These are phyloP conservation scores for Lactarius indigo DNA, from an alignment of 768 basidiomycete genomes.

Conservation along the genomic window DNA sequence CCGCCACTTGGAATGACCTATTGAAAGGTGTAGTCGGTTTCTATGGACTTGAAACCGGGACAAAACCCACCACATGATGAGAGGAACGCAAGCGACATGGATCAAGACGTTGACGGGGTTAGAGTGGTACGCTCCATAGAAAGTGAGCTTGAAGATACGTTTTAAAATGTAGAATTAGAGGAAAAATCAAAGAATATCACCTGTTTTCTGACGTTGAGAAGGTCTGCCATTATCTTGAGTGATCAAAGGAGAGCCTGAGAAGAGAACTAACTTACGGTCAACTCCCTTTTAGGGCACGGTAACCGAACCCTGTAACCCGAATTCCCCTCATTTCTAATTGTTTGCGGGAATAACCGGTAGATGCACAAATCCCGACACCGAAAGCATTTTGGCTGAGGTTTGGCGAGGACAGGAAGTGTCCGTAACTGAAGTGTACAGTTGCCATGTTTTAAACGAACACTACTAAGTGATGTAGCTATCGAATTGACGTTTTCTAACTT, in stretches of 20 bases:
- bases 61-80: slow-evolving; percentile 66
- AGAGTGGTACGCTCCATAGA: slow-evolving; percentile 91
- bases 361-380: neutral
- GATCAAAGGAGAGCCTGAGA: neutral
- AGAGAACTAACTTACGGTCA: too few species aligned
- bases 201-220: slow-evolving; percentile 72
- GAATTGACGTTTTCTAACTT: too few species aligned
- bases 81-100: slow-evolving; percentile 82
- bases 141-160: slow-evolving; percentile 57
- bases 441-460: too few species aligned
- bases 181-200: slow-evolving; percentile 33
- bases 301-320: too few species aligned
- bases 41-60: neutral
- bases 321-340: too few species aligned
- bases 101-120: slow-evolving; percentile 80
- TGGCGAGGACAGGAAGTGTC: too few species aligned
- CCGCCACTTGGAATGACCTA: slow-evolving; percentile 64
- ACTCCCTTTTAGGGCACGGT: too few species aligned
- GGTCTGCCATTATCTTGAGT: slow-evolving; percentile 30
- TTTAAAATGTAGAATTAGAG: slow-evolving; percentile 17
- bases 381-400: too few species aligned
- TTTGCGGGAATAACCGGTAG: too few species aligned
- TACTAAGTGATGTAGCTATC: too few species aligned
- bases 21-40: neutral
- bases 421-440: too few species aligned